phyloP scores from a whole-genome alignment of 495 filamentous ascomycete genomes.

The Tuber umbilicatum region DNA sequence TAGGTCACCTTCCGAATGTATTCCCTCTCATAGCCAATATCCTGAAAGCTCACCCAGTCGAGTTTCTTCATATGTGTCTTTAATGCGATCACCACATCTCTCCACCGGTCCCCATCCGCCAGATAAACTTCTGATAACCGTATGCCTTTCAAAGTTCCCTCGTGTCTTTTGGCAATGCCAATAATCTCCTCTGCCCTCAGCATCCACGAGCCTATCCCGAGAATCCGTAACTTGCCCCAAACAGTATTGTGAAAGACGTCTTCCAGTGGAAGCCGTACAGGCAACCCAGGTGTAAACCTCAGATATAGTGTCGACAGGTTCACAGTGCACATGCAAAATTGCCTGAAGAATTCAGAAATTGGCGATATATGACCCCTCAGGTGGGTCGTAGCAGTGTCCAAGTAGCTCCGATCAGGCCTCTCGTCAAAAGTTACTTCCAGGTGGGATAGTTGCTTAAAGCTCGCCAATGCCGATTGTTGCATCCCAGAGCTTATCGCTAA shows the following conservation, averaged over 20 bases:
- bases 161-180: slow-evolving; percentile 33
- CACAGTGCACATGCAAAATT: slow-evolving; percentile 32
- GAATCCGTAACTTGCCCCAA: slow-evolving; percentile 38
- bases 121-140: slow-evolving; percentile 39
- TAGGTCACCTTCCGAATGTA: slow-evolving; percentile 34
- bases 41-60: slow-evolving; percentile 38
- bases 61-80: slow-evolving; percentile 31
- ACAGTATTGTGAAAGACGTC: slow-evolving; percentile 38
- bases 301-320: slow-evolving; percentile 40
- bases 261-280: slow-evolving; percentile 38
- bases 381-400: slow-evolving; percentile 35
- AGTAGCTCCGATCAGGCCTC: slow-evolving; percentile 37
- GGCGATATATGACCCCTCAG: slow-evolving; percentile 38
- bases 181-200: slow-evolving; percentile 37
- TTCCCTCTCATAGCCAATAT: slow-evolving; percentile 38
- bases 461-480: slow-evolving; percentile 17
- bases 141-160: slow-evolving; percentile 34
- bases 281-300: slow-evolving; percentile 38
- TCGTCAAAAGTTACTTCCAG: slow-evolving; percentile 41
- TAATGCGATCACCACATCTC: slow-evolving; percentile 34
- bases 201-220: slow-evolving; percentile 41
- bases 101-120: slow-evolving; percentile 36
- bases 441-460: slow-evolving; percentile 38
- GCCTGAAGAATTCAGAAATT: slow-evolving; percentile 37
- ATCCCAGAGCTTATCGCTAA: slow-evolving; percentile 33